phyloP scores from a whole-genome alignment of 148 eudicot genomes.

The Cornus florida region DNA sequence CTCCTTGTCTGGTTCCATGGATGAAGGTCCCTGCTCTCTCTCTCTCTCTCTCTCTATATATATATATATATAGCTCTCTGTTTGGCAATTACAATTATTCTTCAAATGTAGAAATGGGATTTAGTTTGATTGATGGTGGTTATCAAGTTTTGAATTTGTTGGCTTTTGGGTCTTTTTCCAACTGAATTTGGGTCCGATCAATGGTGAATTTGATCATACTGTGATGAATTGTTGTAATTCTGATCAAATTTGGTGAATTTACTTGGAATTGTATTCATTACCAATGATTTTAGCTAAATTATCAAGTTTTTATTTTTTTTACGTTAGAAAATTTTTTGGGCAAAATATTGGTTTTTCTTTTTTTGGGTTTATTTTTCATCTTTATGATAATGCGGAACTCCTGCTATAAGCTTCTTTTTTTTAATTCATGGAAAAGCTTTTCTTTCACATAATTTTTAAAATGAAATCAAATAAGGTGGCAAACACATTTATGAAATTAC shows the following conservation, averaged over 20 bases:
- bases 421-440: neutral
- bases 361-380: neutral
- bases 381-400: neutral
- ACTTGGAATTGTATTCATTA: neutral
- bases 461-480: neutral
- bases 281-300: neutral
- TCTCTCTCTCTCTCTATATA: neutral
- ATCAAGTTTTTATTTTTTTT: neutral
- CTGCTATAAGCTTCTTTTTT: neutral
- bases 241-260: neutral
- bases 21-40: slow-evolving; percentile 41
- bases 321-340: no score
- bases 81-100: neutral
- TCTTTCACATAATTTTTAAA: no score
- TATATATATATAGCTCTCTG: neutral
- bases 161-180: neutral
- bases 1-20: slow-evolving; percentile 35
- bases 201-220: neutral
- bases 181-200: neutral
- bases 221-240: neutral
- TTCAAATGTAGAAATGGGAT: slow-evolving; percentile 3
- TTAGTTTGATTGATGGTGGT: neutral
- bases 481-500: neutral
- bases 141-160: neutral
- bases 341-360: no score